Conservation (phyloP, 2,329 filamentous ascomycete genomes). For the Fusarium denticulatum region DNA sequence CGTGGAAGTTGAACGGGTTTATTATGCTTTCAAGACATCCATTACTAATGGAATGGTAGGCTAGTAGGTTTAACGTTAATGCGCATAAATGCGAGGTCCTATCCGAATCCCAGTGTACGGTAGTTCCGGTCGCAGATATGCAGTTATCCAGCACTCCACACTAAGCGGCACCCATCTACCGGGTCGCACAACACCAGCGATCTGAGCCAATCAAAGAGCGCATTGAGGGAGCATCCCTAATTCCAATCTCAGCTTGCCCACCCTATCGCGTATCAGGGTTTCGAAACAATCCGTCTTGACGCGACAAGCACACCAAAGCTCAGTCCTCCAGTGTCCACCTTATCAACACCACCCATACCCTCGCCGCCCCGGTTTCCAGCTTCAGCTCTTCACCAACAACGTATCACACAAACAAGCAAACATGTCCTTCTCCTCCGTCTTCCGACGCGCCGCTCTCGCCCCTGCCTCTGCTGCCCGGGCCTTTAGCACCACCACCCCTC, state of each 20-base stretch:
- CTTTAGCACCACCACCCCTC: conserved; percentile 78
- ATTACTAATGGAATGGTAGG: neutral
- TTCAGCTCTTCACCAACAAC: conserved; percentile 9
- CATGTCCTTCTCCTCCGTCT: conserved; percentile 64
- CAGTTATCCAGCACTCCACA: conserved; percentile 6
- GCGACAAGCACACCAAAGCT: conserved; percentile 28
- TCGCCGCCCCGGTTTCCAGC: neutral
- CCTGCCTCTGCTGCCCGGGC: conserved; percentile 66
- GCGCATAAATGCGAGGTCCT: neutral
- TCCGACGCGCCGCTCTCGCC: conserved; percentile 61
- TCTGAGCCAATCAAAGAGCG: conserved; percentile 16
- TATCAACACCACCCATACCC: conserved; percentile 8
- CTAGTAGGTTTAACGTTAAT: neutral
- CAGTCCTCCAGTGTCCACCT: conserved; percentile 1
- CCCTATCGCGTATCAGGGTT: conserved; percentile 32
- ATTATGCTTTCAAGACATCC: neutral
- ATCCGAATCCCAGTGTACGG: neutral
- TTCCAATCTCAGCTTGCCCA: conserved; percentile 24
- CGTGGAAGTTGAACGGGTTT: neutral
- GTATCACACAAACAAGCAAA: neutral
- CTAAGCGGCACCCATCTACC: conserved; percentile 18
- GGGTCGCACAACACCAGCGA: neutral
- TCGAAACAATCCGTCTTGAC: conserved; percentile 17
- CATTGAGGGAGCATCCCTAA: conserved; percentile 20
- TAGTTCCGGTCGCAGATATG: conserved; percentile 1